These are phyloP conservation scores for Aspergillus bombycis DNA, from an alignment of 2,329 filamentous ascomycete genomes.

Conservation along the genomic window DNA sequence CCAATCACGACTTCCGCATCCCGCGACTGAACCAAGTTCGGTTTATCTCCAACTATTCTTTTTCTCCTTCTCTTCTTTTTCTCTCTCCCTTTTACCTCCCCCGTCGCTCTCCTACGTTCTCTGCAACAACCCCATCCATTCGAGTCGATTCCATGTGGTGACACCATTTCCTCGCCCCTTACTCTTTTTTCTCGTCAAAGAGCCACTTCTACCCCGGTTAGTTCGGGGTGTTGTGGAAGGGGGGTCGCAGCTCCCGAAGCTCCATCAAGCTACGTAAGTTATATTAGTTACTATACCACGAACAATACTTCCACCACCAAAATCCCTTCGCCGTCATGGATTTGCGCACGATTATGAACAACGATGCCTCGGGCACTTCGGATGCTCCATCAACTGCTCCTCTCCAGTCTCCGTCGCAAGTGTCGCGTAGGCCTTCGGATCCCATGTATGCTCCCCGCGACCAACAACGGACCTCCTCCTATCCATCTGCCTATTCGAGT, in stretches of 20 bases:
- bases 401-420: conserved; percentile 31
- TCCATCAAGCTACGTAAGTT: conserved; percentile 6
- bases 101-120: not conserved
- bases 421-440: conserved; percentile 34
- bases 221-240: conserved; percentile 19
- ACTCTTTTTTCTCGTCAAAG: conserved; percentile 4
- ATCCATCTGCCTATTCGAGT: conserved; percentile 31
- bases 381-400: conserved; percentile 31
- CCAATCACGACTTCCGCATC: conserved; percentile 8
- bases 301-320: not conserved
- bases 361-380: conserved; percentile 39
- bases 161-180: not conserved
- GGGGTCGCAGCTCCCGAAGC: conserved; percentile 9
- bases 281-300: not conserved
- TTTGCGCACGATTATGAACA: conserved; percentile 58
- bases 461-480: conserved; percentile 29
- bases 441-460: conserved; percentile 30
- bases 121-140: not conserved
- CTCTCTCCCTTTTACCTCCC: not conserved
- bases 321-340: conserved; percentile 46
- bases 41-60: conserved; percentile 2
- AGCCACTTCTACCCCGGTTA: not conserved
- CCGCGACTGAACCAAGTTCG: not conserved
- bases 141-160: not conserved
- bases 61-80: conserved; percentile 2